Percentiles rank a stretch among this genome's conserved stretches.
phyloP scores from a whole-genome alignment of 2,329 filamentous ascomycete genomes.

The Aspergillus fischeri region DNA sequence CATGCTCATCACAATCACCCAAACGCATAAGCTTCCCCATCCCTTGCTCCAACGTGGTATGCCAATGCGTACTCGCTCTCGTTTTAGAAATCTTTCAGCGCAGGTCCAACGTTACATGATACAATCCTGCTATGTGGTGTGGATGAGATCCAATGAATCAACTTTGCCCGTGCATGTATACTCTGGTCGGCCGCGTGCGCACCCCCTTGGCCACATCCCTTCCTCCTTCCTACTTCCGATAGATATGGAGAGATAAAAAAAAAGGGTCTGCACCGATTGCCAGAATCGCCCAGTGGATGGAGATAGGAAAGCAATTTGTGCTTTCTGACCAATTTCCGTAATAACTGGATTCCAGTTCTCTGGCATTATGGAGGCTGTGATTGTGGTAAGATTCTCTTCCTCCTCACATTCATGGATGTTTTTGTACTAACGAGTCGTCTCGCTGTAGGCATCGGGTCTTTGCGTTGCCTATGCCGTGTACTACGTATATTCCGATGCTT shows the following conservation, averaged over 20 bases:
- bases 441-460: not conserved
- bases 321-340: not conserved
- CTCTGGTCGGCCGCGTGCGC: not conserved
- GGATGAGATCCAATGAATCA: not conserved
- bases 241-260: not conserved
- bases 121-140: not conserved
- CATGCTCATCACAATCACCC: not conserved
- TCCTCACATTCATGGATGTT: not conserved
- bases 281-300: not conserved
- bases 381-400: not conserved
- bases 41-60: not conserved
- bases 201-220: not conserved
- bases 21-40: not conserved
- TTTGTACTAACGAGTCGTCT: not conserved
- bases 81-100: not conserved
- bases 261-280: not conserved
- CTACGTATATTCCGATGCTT: not conserved
- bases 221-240: not conserved
- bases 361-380: not conserved
- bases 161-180: not conserved
- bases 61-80: not conserved
- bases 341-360: not conserved
- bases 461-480: not conserved
- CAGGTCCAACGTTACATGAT: not conserved
- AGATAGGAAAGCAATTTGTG: not conserved